These are phyloP conservation scores for Trichoderma hamatum DNA, from an alignment of 2,329 filamentous ascomycete species.

Conservation along the genomic window DNA sequence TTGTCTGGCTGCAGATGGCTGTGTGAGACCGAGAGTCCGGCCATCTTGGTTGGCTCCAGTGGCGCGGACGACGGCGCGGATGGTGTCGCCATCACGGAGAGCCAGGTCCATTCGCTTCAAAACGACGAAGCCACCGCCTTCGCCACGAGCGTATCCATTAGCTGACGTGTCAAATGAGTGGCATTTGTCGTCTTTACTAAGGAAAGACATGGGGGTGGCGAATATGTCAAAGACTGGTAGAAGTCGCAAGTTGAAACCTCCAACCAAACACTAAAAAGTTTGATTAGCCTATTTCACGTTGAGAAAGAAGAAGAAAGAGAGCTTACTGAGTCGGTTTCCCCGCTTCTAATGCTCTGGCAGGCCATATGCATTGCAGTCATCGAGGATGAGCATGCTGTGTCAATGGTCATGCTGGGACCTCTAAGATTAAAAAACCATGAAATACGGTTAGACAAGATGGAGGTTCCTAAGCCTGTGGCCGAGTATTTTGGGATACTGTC, in stretches of 20 bases:
- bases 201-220: conserved; percentile 45
- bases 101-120: conserved; percentile 1
- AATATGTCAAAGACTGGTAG: conserved; percentile 41
- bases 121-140: conserved; percentile 1
- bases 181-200: conserved; percentile 32
- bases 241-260: conserved; percentile 5
- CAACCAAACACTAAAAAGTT: background rate
- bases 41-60: conserved; percentile 16
- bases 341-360: conserved; percentile 27
- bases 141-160: conserved; percentile 19
- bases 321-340: conserved; percentile 34
- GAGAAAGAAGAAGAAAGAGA: background rate
- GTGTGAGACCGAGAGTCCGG: background rate
- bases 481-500: conserved; percentile 36
- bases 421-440: conserved; percentile 43
- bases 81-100: background rate
- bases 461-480: conserved; percentile 36
- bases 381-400: conserved; percentile 42
- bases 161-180: conserved; percentile 6
- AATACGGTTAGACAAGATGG: conserved; percentile 42
- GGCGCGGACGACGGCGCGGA: conserved; percentile 4
- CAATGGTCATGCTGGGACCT: conserved; percentile 39
- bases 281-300: background rate
- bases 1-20: background rate
- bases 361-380: conserved; percentile 38